Evolutionary conservation across 768 basidiomycete genomes (phyloP), one percentile per base, ranked within the genome.

Genomic region (Naganishia randhawae): DNA sequence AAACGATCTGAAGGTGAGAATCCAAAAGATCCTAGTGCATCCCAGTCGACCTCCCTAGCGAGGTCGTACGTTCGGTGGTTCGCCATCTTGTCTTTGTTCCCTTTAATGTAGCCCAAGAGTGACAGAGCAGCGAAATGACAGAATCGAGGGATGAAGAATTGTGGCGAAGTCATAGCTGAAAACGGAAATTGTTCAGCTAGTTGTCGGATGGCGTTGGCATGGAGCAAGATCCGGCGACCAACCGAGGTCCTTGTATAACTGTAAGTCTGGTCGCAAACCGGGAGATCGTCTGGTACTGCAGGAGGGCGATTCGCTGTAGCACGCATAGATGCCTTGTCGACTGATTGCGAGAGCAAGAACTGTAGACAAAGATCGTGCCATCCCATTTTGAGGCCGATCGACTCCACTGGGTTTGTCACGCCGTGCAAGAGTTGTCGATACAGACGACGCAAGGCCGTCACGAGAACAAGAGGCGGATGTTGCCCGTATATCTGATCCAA

Each of bases 201-300:
- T 17, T 55, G 52, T 25, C 63, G 64, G 48, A 69, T 55, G 11
- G 69, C 64, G 48, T 69, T 65, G 22, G 69, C 69, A 35, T 69
- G 69, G 11, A 69, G 54, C n/a, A 69, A 32, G 42, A 69, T 69
- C 19, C 69, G 52, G 9, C 57, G 35, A 13, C 69, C 69, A 14
- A 57, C 41, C n/a, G 63, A 45, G 6, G 69, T 69, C 42, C 54
- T 50, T 0, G 64, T 65, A 25, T 61, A 69, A 3, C 41, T 19
- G 39, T 50, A 52, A 3, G 50, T 66, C 65, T 39, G 22, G 37
- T 66, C 65, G 17, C 50, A 51, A 14, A 66, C 65, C 8, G 65
- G 65, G 51, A 51, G 39, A 37, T 52, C 54, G 39, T 66, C 65
- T 14, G 65, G 65, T 41, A 66, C 52, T 42, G 50, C 65, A 6